Conservation (phyloP, 768 basidiomycete genomes). For the Russula griseocarnosa region DNA sequence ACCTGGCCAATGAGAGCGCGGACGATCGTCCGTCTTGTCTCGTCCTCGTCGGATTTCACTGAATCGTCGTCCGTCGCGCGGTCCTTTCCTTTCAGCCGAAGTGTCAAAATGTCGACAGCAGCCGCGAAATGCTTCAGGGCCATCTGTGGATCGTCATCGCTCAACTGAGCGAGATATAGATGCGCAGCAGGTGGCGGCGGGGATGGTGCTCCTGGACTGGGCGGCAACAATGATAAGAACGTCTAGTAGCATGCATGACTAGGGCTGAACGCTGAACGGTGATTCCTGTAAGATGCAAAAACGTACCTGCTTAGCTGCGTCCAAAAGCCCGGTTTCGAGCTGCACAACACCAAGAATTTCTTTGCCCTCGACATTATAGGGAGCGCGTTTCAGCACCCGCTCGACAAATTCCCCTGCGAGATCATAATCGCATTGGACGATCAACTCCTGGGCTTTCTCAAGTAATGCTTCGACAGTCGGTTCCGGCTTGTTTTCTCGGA, state of each 20-base stretch:
- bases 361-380: constrained; percentile 60
- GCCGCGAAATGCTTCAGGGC: constrained; percentile 75
- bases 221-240: constrained; percentile 57
- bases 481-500: constrained; percentile 39
- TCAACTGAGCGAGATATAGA: constrained; percentile 84
- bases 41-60: constrained; percentile 47
- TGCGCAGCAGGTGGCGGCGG: constrained; percentile 72
- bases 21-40: constrained; percentile 64
- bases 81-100: constrained; percentile 73
- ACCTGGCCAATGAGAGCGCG: constrained; percentile 83
- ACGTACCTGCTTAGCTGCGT: constrained; percentile 63
- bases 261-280: neutral
- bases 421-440: constrained; percentile 81
- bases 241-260: constrained; percentile 42
- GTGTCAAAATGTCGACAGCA: constrained; percentile 67
- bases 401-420: constrained; percentile 70
- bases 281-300: neutral
- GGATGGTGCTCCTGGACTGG: constrained; percentile 53
- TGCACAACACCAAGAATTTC: constrained; percentile 79
- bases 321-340: constrained; percentile 74
- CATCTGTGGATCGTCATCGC: constrained; percentile 66
- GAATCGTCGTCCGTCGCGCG: constrained; percentile 42
- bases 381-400: constrained; percentile 62
- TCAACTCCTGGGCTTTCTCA: constrained; percentile 74
- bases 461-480: constrained; percentile 44